Base-by-base conservation (phyloP, 495 filamentous ascomycete species). In the Neurospora tetraspora region DNA sequence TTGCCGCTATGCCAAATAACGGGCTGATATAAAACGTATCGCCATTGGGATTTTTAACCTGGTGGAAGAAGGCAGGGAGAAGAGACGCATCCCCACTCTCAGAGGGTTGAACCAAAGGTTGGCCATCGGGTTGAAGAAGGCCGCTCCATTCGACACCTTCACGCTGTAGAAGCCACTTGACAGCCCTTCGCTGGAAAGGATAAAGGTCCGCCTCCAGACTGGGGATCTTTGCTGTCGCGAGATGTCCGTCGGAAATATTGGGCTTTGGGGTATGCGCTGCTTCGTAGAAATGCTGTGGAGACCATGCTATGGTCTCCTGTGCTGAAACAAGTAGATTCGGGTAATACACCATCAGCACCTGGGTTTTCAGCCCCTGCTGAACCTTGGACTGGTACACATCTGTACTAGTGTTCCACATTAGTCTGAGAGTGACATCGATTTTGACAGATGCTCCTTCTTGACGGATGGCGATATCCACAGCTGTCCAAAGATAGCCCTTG, bases 1-100 rank as follows among this genome's bases (percentile, higher is more conserved):
- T 85, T 1, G 87, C 88, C 11, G 89, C 84, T 12, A 89, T 80
- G 73, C 90, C 88, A 70, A 90, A 88, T 14, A 94, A 77, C 68
- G 89, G 85, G 79, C 91, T 97, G 61, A 83, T n/a, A 68, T 80
- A 82, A 47, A 81, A 74, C 3, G 34, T 16, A 4, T 76, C 71
- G 5, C 78, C 80, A n/a, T 83, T 72, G 3, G 71, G 74, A 72
- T 86, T 84, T 3, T 77, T 74, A 39, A 53, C 72, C 38, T 45
- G 11, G 27, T 27, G 18, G 42, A 73, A 78, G 27, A 74, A 74
- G 71, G 73, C 59, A 16, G 74, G 73, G 53, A 74, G 68, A 23
- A 71, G 72, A 9, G 61, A 40, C 31, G 23, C 38, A 9, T 31
- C 38, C 0, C 71, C 69, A 0, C 65, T 45, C 0, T 18, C 18